Evolutionary conservation across 2,329 filamentous ascomycete genomes (phyloP).

Genomic region (Dothideomycetes sp.): DNA sequence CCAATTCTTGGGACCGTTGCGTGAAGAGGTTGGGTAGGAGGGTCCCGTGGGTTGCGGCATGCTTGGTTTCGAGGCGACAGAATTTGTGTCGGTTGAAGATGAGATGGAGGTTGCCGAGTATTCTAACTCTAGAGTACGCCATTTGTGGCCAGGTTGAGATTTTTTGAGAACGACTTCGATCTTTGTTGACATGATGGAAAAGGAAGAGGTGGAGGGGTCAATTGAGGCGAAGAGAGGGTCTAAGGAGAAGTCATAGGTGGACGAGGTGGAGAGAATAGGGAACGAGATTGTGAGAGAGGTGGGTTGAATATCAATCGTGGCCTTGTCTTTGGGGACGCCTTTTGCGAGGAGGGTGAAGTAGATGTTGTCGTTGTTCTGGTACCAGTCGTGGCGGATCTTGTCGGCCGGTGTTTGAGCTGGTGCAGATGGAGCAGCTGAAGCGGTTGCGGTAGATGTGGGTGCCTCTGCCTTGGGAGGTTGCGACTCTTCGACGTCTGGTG

Average conservation of each 20-base stretch:
- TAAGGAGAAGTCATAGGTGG: slow-evolving; percentile 53
- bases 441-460: not conserved
- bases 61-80: no score
- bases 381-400: slow-evolving; percentile 62
- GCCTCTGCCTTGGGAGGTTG: not conserved
- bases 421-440: slow-evolving; percentile 13
- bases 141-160: slow-evolving; percentile 54
- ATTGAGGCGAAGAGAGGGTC: slow-evolving; percentile 60
- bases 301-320: slow-evolving; percentile 41
- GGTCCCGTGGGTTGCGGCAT: no score
- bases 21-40: slow-evolving; percentile 78
- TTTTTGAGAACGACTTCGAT: slow-evolving; percentile 70
- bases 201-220: slow-evolving; percentile 51
- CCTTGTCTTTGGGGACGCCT: slow-evolving; percentile 49
- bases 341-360: slow-evolving; percentile 59
- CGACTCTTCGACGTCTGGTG: slow-evolving; percentile 36
- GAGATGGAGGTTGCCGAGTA: not conserved
- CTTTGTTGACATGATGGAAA: slow-evolving; percentile 64
- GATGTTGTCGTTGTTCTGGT: slow-evolving; percentile 52
- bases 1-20: slow-evolving; percentile 80
- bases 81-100: slow-evolving; percentile 14
- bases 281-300: slow-evolving; percentile 49
- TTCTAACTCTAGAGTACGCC: slow-evolving; percentile 49
- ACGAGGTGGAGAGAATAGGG: slow-evolving; percentile 40
- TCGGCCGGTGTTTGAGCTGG: slow-evolving; percentile 39